phyloP scores from a whole-genome alignment of 164 flowering plant species.

The Berberis vulgaris region DNA sequence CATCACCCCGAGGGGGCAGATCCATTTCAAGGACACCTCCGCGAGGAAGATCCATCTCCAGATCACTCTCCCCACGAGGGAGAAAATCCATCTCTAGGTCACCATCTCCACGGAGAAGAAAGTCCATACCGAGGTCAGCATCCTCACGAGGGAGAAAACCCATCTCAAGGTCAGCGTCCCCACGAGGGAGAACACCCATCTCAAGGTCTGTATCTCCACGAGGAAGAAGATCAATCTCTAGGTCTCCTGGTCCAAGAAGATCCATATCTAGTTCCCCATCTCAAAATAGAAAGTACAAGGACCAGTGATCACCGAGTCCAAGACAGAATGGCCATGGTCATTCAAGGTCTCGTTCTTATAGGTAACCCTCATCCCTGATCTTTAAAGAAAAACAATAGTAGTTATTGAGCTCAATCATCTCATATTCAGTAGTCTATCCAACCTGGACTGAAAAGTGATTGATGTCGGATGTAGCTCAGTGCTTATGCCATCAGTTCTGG shows the following conservation, averaged over 20 bases:
- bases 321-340: slow-evolving; percentile 18
- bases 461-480: no score
- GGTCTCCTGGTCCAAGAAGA: slow-evolving; percentile 7
- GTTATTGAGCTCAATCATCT: no score
- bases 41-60: slow-evolving; percentile 10
- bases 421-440: no score
- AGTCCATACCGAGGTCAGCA: slow-evolving; percentile 8
- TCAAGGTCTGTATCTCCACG: slow-evolving; percentile 14
- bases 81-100: slow-evolving; percentile 18
- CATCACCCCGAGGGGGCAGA: slow-evolving; percentile 15
- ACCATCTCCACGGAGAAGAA: slow-evolving; percentile 1
- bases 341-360: slow-evolving; percentile 37
- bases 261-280: slow-evolving; percentile 9
- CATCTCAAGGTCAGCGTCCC: slow-evolving; percentile 15
- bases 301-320: slow-evolving; percentile 27
- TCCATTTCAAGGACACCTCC: slow-evolving; percentile 26
- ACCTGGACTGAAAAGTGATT: no score
- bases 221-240: slow-evolving; percentile 19
- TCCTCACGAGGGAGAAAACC: slow-evolving; percentile 14
- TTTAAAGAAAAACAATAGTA: no score
- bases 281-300: slow-evolving; percentile 16
- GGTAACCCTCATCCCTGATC: slow-evolving; percentile 14
- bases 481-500: no score
- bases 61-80: slow-evolving; percentile 6
- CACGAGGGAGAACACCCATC: slow-evolving; percentile 14